phyloP scores from a whole-genome alignment of 441 rosid genomes.

The Macaranga tanarius region DNA sequence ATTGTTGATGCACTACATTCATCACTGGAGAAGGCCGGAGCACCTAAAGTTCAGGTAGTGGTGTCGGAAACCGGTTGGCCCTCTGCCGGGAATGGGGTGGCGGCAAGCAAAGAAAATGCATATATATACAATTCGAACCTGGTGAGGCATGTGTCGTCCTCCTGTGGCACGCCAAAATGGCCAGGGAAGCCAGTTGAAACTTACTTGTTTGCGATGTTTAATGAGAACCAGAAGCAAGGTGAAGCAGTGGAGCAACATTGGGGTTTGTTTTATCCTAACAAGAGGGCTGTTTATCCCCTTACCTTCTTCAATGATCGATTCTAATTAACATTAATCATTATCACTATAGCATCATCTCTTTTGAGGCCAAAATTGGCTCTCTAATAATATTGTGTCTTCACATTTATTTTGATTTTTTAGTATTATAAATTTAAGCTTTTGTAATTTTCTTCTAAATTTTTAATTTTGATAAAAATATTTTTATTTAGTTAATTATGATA shows the following conservation, averaged over 20 bases:
- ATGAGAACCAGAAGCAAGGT: neutral
- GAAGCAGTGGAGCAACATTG: neutral
- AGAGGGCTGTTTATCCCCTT: neutral
- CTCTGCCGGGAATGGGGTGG: neutral
- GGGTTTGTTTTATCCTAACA: neutral
- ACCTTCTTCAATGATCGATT: neutral
- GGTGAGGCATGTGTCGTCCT: no score
- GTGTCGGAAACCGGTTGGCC: neutral
- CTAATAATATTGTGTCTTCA: no score
- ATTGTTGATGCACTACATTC: conserved; percentile 35
- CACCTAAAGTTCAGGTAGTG: neutral
- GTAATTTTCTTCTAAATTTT: no score
- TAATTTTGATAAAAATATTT: no score
- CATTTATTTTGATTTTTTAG: no score
- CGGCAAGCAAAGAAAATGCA: neutral
- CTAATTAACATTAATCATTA: no score
- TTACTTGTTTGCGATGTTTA: conserved; percentile 1
- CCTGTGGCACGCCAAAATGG: neutral
- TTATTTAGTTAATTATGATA: no score
- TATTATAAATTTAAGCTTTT: no score
- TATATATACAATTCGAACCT: no score
- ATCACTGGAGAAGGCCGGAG: neutral
- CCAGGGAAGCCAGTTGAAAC: neutral
- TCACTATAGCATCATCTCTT: no score
- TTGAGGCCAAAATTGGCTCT: no score